Evolutionary conservation across 129 eudicot genomes (phyloP).

Genomic region (Helichrysum umbraculigerum): DNA sequence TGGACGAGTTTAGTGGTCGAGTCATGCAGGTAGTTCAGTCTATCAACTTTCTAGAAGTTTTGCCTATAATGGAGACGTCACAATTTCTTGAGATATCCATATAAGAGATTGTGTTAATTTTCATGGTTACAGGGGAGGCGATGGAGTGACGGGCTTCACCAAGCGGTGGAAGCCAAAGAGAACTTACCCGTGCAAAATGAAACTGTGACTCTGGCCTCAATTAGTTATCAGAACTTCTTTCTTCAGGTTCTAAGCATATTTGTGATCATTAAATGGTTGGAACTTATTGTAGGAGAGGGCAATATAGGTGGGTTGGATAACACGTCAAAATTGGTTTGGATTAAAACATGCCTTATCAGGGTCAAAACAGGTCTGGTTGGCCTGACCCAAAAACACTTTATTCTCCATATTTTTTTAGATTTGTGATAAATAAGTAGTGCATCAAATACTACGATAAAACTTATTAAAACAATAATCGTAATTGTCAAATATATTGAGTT

Average conservation of each 20-base stretch:
- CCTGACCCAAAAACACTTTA: not conserved
- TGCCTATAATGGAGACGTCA: not conserved
- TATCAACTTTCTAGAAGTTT: conserved; percentile 9
- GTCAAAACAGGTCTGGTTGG: not conserved
- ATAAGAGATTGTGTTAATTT: not conserved
- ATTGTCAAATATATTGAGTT: not conserved
- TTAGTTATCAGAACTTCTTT: conserved; percentile 97
- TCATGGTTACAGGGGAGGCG: conserved; percentile 78
- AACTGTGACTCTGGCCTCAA: conserved; percentile 94
- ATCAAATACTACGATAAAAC: not conserved
- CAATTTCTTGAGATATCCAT: conserved; percentile 5
- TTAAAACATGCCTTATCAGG: not conserved
- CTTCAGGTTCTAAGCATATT: conserved; percentile 69
- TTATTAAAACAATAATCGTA: not conserved
- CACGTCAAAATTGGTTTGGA: not conserved
- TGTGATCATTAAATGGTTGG: conserved; percentile 8
- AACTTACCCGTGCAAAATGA: conserved; percentile 93
- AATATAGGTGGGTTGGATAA: not conserved
- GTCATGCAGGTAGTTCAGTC: conserved; percentile 86
- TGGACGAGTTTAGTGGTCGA: conserved; percentile 98
- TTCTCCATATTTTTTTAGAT: not conserved
- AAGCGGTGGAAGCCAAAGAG: conserved; percentile 99
- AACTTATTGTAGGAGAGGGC: conserved; percentile 10
- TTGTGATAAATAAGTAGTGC: not conserved
- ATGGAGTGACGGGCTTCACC: conserved; percentile 99